phyloP scores from a whole-genome alignment of 805 yeast species.

The Wickerhamomyces canadensis region DNA sequence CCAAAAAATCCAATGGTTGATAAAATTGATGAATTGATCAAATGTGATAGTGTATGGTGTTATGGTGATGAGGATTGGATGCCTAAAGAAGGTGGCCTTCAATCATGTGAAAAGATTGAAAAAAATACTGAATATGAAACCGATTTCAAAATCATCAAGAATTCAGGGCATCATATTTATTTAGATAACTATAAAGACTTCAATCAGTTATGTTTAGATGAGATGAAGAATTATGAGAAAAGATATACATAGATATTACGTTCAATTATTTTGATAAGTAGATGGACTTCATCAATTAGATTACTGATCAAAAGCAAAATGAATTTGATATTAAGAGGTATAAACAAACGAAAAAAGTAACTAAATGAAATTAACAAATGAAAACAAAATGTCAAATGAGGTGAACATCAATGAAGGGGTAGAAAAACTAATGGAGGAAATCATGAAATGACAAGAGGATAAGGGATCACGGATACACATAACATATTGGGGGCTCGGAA shows the following conservation, averaged over 20 bases:
- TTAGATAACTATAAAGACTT: conserved; percentile 57
- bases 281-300: no score
- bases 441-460: no score
- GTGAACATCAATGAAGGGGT: no score
- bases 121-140: conserved; percentile 20
- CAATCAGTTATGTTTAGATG: conserved; percentile 43
- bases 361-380: no score
- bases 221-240: conserved; percentile 37
- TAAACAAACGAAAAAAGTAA: no score
- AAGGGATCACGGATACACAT: no score
- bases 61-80: conserved; percentile 82
- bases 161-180: conserved; percentile 77
- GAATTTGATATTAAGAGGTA: no score
- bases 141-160: conserved; percentile 37
- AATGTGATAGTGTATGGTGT: conserved; percentile 70
- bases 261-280: background rate
- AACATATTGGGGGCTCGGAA: no score
- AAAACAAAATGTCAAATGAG: no score
- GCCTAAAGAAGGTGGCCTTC: conserved; percentile 34
- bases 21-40: conserved; percentile 35
- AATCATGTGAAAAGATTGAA: conserved; percentile 25
- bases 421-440: no score
- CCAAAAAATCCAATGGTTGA: conserved; percentile 69
- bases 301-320: no score
- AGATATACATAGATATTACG: background rate